Percentiles rank a stretch among this genome's conserved stretches.
Evolutionary conservation across 1,284 basidiomycete genomes (phyloP).

Genomic region (Hymenochaete sp.): DNA sequence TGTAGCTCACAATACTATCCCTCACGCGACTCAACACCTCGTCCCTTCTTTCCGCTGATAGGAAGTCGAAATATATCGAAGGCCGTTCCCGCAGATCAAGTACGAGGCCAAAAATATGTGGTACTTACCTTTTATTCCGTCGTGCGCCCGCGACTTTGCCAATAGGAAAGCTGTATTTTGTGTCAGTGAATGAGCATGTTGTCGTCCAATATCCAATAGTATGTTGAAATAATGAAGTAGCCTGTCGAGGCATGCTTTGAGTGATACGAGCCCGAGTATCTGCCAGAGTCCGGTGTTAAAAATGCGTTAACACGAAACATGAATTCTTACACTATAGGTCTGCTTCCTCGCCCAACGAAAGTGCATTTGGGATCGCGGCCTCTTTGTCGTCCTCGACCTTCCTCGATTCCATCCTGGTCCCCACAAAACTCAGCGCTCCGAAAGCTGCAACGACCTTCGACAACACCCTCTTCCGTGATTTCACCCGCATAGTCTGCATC

Average conservation of each 20-base stretch:
- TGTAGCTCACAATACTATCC: conserved; percentile 16
- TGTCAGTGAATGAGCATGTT: conserved; percentile 32
- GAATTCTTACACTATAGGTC: conserved; percentile 38
- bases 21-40: conserved; percentile 36
- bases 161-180: conserved; percentile 43
- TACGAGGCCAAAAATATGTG: conserved; percentile 38
- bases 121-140: conserved; percentile 26
- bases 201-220: conserved; percentile 43
- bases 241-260: conserved; percentile 33
- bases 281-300: too few species aligned
- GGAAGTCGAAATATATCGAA: conserved; percentile 47
- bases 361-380: conserved; percentile 26
- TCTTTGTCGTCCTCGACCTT: conserved; percentile 24
- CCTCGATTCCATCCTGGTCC: conserved; percentile 19
- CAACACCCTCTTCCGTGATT: too few species aligned
- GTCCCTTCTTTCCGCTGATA: conserved; percentile 34
- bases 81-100: conserved; percentile 42
- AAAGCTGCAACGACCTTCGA: conserved; percentile 31
- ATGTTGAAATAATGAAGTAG: conserved; percentile 36
- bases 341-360: conserved; percentile 29
- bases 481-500: conserved; percentile 15
- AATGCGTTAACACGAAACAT: too few species aligned
- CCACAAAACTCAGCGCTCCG: conserved; percentile 33
- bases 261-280: conserved; percentile 33
- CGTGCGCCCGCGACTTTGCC: conserved; percentile 37